Evolutionary conservation across 768 basidiomycete genomes (phyloP).

Genomic region (Mycena filopes): DNA sequence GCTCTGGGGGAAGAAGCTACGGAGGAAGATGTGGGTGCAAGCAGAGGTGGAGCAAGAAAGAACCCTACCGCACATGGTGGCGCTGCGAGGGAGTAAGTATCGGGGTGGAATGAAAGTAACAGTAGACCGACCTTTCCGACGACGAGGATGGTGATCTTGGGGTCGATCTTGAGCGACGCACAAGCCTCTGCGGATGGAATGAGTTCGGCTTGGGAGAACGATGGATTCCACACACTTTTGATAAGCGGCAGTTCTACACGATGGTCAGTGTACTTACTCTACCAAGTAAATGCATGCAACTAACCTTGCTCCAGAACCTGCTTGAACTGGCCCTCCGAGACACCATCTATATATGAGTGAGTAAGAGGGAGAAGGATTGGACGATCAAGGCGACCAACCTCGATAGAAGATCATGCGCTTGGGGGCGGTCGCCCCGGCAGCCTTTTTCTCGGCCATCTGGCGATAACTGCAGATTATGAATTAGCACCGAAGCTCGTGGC

Average conservation of each 20-base stretch:
- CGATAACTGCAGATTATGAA: slow-evolving; percentile 51
- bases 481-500: not conserved
- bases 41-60: too few species aligned
- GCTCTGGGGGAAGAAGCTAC: slow-evolving; percentile 62
- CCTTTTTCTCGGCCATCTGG: slow-evolving; percentile 59
- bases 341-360: slow-evolving; percentile 55
- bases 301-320: slow-evolving; percentile 67
- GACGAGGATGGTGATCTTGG: slow-evolving; percentile 74
- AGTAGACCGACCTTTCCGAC: slow-evolving; percentile 15
- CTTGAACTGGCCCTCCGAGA: slow-evolving; percentile 64
- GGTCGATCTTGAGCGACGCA: slow-evolving; percentile 61
- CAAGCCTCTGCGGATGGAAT: slow-evolving; percentile 65
- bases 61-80: slow-evolving; percentile 48
- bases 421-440: slow-evolving; percentile 54
- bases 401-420: slow-evolving; percentile 82
- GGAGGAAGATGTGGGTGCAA: not conserved
- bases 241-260: slow-evolving; percentile 66
- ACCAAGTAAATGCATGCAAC: not conserved
- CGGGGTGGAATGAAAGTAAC: not conserved
- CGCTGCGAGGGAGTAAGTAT: slow-evolving; percentile 51
- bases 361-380: slow-evolving; percentile 10
- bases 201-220: too few species aligned
- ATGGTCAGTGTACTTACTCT: not conserved
- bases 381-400: slow-evolving; percentile 52
- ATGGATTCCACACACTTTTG: slow-evolving; percentile 68